Base-by-base conservation (phyloP, 257 asterid species). In the Linderniella brevidens region DNA sequence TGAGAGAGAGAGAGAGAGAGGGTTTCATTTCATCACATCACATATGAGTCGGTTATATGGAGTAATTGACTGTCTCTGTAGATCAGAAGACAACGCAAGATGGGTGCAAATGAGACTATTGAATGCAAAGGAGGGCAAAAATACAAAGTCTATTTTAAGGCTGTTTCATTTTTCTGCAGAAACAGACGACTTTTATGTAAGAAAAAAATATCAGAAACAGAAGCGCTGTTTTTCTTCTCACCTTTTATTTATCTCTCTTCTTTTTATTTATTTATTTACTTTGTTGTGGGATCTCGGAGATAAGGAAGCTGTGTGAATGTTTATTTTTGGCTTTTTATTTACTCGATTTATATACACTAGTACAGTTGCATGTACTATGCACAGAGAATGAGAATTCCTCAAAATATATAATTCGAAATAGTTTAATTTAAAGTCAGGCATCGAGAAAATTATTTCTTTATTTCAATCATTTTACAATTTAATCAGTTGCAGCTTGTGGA, bases 41-140 rank as follows among this genome's bases (percentile, higher is more conserved):
- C 32, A n/a, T 8, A 12, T 55, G 35, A 60, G 67, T 49, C 70
- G 74, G 75, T 68, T 64, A 60, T 64, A 60, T 49, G 61, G 64
- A 64, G 67, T 52, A 51, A 51, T 20, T 52, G 68, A 37, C 32
- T 25, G 32, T 25, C 32, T 25, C 6, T 25, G 3, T 25, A 25
- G 32, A 25, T 25, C 6, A 25, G 32, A 25, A 25, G 32, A 25
- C 32, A 25, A 25, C 32, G 32, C 4, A 25, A 25, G 32, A 25
- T 25, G 32, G 32, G 32, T 25, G 32, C 32, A 25, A 25, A 25
- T 25, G 32, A 25, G 32, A 32, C 3, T 58, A 68, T 54, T 68
- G 37, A 64, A 68, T 52, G 56, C 56, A 37, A 63, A 53, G 48
- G 72, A n/a, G 58, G 11, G 63, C 50, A 54, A 67, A 52, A 49